Base-by-base conservation (phyloP, 352 stramenopile species). In the Phytophthora cryptogea region DNA sequence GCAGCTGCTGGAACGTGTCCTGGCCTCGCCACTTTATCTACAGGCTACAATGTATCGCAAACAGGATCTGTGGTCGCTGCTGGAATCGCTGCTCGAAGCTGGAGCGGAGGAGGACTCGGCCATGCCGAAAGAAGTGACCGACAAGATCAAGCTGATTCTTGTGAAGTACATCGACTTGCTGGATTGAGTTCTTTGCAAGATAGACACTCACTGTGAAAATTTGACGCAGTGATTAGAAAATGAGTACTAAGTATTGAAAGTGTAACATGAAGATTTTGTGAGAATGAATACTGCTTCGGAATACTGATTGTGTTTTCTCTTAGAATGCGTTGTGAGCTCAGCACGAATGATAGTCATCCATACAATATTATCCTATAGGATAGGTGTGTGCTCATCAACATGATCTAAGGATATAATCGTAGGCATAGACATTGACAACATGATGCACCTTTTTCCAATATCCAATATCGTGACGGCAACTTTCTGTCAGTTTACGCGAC, bases 1-100 rank as follows among this genome's bases (percentile, higher is more conserved):
- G 26, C 16, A 53, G n/a, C 46, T 88, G 47, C 59, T 92, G 47
- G 73, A 87, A 43, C 54, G 64, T 4, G 54, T 67, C 14, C 50
- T 91, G 27, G 57, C 51, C 26, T 84, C 79, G 27, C 54, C 72
- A 8, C 49, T 87, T 9, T 91, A 77, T 40, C 53, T 78, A 2
- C 65, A 83, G 41, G 32, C 74, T 10, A 72, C 86, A 17, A 63
- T 65, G 52, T 92, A 92, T 55, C 76, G 83, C 5, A 86, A 86
- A 50, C 46, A 42, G 0, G 83, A 90, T 43, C 35, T 92, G 8
- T 66, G 83, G 42, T 30, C 47, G 41, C 39, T 86, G 20, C 66
- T 90, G 4, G 70, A 89, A 35, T 73, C 76, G 11, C 32, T 92
- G n/a, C 33, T 88, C 3, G 68, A 59, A 6, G 58, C 57, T 8